phyloP scores from a whole-genome alignment of 441 rosid species.

The Dalechampia spathulata region DNA sequence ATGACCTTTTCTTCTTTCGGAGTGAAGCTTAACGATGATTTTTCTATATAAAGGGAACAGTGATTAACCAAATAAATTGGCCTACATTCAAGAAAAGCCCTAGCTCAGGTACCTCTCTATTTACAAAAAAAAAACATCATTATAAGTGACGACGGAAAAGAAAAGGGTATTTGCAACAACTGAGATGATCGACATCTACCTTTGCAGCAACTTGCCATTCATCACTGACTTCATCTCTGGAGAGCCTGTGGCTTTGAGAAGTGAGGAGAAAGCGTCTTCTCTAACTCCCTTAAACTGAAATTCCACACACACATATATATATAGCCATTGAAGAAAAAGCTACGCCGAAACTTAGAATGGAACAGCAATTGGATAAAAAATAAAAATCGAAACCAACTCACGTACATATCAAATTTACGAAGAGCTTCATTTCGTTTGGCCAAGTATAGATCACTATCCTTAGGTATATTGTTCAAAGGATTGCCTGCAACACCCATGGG shows the following conservation, averaged over 20 bases:
- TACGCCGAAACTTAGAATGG: neutral
- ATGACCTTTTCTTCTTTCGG: too few species aligned
- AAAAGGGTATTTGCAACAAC: neutral
- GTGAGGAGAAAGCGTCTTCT: conserved; percentile 68
- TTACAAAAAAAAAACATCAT: conserved; percentile 14
- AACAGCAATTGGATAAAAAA: neutral
- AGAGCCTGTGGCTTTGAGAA: conserved; percentile 37
- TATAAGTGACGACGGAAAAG: too few species aligned
- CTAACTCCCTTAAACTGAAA: conserved; percentile 70
- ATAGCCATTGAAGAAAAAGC: neutral
- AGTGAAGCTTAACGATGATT: too few species aligned
- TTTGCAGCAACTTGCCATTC: neutral
- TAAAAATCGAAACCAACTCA: neutral
- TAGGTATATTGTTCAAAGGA: conserved; percentile 61
- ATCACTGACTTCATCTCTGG: conserved; percentile 19
- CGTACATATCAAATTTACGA: conserved; percentile 80
- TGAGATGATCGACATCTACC: neutral
- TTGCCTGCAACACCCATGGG: conserved; percentile 34
- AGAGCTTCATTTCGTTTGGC: conserved; percentile 70
- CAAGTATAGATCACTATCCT: conserved; percentile 67
- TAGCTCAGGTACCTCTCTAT: neutral
- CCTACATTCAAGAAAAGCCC: neutral
- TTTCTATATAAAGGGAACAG: too few species aligned
- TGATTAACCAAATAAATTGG: too few species aligned
- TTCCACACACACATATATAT: conserved; percentile 2